phyloP scores from a whole-genome alignment of 306 rosid genomes.

The Rubus idaeus region DNA sequence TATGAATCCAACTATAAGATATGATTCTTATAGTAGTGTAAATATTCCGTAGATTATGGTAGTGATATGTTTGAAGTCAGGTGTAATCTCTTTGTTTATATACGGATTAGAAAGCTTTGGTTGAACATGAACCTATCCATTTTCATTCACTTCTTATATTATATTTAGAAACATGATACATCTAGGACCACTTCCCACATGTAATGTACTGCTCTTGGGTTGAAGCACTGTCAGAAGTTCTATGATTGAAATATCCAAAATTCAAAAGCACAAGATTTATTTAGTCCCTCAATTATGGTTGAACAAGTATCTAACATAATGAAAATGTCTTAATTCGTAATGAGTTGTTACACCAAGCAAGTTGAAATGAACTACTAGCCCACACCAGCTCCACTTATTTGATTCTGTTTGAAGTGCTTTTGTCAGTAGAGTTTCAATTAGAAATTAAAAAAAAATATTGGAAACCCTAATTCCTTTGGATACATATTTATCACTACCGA shows the following conservation, averaged over 20 bases:
- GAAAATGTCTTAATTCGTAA: background rate
- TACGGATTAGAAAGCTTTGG: background rate
- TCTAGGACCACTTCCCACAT: background rate
- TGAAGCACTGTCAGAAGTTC: background rate
- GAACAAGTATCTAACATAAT: background rate
- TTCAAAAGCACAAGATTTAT: background rate
- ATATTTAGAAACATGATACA: background rate
- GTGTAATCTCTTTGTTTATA: slow-evolving; percentile 3
- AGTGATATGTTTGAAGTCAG: background rate
- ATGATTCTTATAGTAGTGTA: background rate
- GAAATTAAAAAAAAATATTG: background rate
- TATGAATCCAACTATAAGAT: slow-evolving; percentile 25
- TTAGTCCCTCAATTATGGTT: background rate
- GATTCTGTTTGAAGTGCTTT: background rate
- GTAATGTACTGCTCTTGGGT: background rate
- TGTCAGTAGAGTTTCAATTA: background rate
- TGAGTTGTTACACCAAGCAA: background rate
- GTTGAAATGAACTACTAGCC: background rate
- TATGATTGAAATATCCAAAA: background rate
- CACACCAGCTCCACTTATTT: background rate
- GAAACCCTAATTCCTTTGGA: background rate
- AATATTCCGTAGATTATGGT: background rate
- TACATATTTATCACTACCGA: background rate
- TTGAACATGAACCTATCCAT: background rate
- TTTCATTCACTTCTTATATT: background rate